Base-by-base conservation (phyloP, 306 rosid genomes). In the Cicer pinnatifidum region DNA sequence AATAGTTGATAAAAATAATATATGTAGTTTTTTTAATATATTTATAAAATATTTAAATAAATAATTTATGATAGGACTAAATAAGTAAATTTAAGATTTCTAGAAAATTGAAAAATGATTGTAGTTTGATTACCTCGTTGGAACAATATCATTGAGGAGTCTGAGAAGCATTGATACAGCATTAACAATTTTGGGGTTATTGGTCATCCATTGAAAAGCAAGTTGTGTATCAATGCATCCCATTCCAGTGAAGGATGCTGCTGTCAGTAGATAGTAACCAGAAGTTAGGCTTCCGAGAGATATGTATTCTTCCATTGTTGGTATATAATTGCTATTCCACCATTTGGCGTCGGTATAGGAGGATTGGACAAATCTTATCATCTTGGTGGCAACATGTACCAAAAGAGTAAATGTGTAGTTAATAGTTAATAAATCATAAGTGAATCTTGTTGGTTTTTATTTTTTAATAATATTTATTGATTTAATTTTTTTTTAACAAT, bases 221-320 rank as follows among this genome's bases (percentile, higher is more conserved):
- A 64, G 57, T 35, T 75, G 66, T 20, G 66, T 64, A 3, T 72
- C 70, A 17, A 64, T 19, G 0, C 33, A 47, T 64, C 58, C 46
- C 80, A 75, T 65, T 23, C 73, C 67, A 11, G 66, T 1, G 38
- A 65, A 66, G 9, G 67, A 52, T 20, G 3, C 2, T 1, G 47
- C 3, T 38, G 35, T 15, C 9, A 75, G 0, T 13, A 52, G 3
- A 51, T 38, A 4, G 15, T 3, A 65, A 41, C 11, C 66, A 53
- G 46, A 12, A 53, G 20, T 52, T 11, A 53, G 6, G 3, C 13
- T 28, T 52, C 6, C 40, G 0, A 23, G 37, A 13, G 20, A 4
- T 67, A 75, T 40, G 73, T 75, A 75, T 4, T 75, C 72, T 9
- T 66, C 65, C 1, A 65, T 0, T 13, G 73, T 52, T 3, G 80